A percentile compares a stretch with the other conserved stretches of the same genome.
Conservation (phyloP, 176 grass and related monocot species). For the Zoysia japonica region DNA sequence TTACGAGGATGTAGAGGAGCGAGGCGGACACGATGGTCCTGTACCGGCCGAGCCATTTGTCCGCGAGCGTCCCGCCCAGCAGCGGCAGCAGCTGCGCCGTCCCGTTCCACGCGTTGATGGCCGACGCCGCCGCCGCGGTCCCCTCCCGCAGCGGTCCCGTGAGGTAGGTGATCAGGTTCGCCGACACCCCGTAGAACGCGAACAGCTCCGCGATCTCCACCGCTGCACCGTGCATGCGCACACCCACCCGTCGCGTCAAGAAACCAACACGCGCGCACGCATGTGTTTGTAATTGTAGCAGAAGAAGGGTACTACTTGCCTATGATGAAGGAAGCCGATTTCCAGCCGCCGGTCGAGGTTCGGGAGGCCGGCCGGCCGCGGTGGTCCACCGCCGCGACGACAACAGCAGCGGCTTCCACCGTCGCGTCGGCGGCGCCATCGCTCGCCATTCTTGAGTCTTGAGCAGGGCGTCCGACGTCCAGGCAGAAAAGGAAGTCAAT, state of each 20-base stretch:
- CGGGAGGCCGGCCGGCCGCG: slow-evolving; percentile 45
- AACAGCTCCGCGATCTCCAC: slow-evolving; percentile 58
- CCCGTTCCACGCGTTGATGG: slow-evolving; percentile 56
- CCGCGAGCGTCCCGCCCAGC: slow-evolving; percentile 48
- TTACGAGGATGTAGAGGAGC: slow-evolving; percentile 30
- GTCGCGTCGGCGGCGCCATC: neutral
- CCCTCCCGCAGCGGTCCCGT: slow-evolving; percentile 52
- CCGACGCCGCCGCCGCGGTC: slow-evolving; percentile 43
- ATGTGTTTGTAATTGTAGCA: neutral
- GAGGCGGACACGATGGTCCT: slow-evolving; percentile 40
- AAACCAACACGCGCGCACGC: neutral
- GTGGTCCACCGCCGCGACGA: slow-evolving; percentile 47
- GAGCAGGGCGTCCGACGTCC: slow-evolving; percentile 18
- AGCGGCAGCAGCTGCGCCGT: slow-evolving; percentile 53
- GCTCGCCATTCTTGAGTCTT: neutral
- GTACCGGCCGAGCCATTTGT: slow-evolving; percentile 51
- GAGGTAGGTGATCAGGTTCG: slow-evolving; percentile 60
- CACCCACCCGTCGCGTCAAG: neutral
- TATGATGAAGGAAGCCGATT: slow-evolving; percentile 56
- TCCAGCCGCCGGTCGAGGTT: slow-evolving; percentile 52
- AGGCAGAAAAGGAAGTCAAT: neutral
- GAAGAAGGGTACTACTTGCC: neutral
- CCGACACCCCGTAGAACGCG: slow-evolving; percentile 47
- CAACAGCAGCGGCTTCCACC: neutral
- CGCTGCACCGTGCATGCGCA: slow-evolving; percentile 16